Conservation (phyloP, 345 rosid species). For the Brassica carinata region DNA sequence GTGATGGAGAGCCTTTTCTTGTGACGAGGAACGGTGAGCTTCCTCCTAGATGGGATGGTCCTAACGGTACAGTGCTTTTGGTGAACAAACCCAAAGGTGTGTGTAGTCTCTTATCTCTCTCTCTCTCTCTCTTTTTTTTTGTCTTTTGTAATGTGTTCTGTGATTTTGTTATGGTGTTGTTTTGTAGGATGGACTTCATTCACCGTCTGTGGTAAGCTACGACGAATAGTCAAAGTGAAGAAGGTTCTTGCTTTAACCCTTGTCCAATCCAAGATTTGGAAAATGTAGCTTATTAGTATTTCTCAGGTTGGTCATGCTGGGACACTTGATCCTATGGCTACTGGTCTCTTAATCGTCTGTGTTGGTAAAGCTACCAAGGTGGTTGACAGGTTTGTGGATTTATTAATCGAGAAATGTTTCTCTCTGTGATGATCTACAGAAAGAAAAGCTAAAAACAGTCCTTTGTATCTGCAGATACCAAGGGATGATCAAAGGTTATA, state of each 20-base stretch:
- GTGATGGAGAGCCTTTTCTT: slow-evolving; percentile 67
- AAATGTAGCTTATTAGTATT: slow-evolving; percentile 11
- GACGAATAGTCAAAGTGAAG: slow-evolving; percentile 81
- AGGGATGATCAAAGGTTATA: slow-evolving; percentile 89
- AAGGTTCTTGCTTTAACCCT: slow-evolving; percentile 54
- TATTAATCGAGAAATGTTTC: slow-evolving; percentile 3
- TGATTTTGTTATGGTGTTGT: slow-evolving; percentile 25
- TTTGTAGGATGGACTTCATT: slow-evolving; percentile 91
- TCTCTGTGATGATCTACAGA: slow-evolving; percentile 1
- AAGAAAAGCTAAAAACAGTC: not conserved
- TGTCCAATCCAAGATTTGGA: slow-evolving; percentile 7
- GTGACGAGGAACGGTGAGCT: slow-evolving; percentile 71
- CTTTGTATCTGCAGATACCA: slow-evolving; percentile 63
- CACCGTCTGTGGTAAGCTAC: slow-evolving; percentile 96
- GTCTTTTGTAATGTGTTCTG: not conserved
- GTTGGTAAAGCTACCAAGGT: slow-evolving; percentile 91
- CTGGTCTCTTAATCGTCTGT: slow-evolving; percentile 89
- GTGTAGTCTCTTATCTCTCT: not conserved
- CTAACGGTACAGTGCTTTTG: slow-evolving; percentile 77
- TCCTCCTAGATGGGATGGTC: slow-evolving; percentile 90
- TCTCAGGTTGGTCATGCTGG: slow-evolving; percentile 96
- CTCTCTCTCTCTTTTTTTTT: not conserved
- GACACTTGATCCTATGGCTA: slow-evolving; percentile 99
- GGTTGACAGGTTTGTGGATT: slow-evolving; percentile 67
- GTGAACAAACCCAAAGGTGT: slow-evolving; percentile 92